Evolutionary conservation across 1,284 basidiomycete genomes (phyloP).

Genomic region (Volvariella surrecta): DNA sequence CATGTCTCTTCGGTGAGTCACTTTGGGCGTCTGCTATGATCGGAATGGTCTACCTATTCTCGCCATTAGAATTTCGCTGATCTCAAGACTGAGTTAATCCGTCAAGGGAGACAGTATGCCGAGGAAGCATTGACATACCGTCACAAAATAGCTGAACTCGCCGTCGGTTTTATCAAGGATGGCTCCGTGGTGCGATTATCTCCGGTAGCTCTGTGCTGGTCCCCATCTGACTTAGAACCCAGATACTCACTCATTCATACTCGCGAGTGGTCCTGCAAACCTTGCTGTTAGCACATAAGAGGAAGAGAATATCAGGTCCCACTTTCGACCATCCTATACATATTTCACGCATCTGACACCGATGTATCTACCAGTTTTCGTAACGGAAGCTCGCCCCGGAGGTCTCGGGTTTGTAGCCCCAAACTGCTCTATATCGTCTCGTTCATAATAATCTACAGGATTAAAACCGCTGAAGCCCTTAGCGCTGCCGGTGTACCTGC

Average conservation of each 20-base stretch:
- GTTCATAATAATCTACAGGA: conserved; percentile 34
- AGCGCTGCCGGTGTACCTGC: conserved; percentile 87
- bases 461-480: conserved; percentile 83
- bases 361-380: conserved; percentile 60
- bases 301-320: conserved; percentile 78
- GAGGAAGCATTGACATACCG: conserved; percentile 80
- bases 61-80: conserved; percentile 62
- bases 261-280: conserved; percentile 96
- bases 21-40: conserved; percentile 5
- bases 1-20: conserved; percentile 68
- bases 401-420: conserved; percentile 57
- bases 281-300: conserved; percentile 79
- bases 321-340: not conserved
- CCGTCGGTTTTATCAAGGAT: conserved; percentile 89
- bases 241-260: conserved; percentile 95
- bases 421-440: conserved; percentile 10
- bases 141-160: conserved; percentile 84
- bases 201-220: conserved; percentile 3
- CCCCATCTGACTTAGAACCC: not conserved
- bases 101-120: conserved; percentile 72
- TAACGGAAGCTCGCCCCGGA: conserved; percentile 90
- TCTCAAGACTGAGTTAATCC: conserved; percentile 75
- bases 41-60: not conserved
- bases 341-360: conserved; percentile 5
- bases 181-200: conserved; percentile 68